These are phyloP conservation scores for Botrytis pseudocinerea DNA, from an alignment of 2,329 filamentous ascomycete genomes.

Conservation along the genomic window DNA sequence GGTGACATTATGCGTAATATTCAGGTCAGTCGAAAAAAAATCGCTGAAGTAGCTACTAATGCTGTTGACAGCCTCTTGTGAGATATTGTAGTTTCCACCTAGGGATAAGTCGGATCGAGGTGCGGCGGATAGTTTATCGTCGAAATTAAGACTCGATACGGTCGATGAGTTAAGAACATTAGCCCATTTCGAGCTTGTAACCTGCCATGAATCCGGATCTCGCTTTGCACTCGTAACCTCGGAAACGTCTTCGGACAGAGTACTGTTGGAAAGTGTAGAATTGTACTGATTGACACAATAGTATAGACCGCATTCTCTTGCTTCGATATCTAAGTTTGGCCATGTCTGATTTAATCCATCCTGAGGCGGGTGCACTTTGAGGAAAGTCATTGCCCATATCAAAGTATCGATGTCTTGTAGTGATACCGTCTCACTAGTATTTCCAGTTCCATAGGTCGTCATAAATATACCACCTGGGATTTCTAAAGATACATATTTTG, in stretches of 20 bases:
- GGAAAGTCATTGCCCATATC: slow-evolving; percentile 9
- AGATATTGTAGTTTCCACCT: slow-evolving; percentile 3
- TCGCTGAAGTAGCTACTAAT: slow-evolving; percentile 5
- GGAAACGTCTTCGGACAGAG: not conserved
- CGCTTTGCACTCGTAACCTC: slow-evolving; percentile 1
- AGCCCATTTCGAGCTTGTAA: slow-evolving; percentile 11
- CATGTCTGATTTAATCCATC: not conserved
- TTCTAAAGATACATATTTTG: not conserved
- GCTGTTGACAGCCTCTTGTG: slow-evolving; percentile 4
- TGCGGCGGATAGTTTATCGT: slow-evolving; percentile 4
- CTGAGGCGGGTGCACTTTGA: slow-evolving; percentile 8
- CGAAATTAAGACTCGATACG: slow-evolving; percentile 10
- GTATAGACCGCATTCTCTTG: slow-evolving; percentile 11
- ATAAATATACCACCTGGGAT: slow-evolving; percentile 10
- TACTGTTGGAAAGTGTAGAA: not conserved
- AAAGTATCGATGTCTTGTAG: slow-evolving; percentile 6
- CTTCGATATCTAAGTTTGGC: slow-evolving; percentile 2
- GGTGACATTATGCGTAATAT: slow-evolving; percentile 8
- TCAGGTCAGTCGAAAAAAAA: not conserved
- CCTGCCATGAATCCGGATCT: slow-evolving; percentile 16
- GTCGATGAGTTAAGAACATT: slow-evolving; percentile 8
- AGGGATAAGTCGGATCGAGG: slow-evolving; percentile 9
- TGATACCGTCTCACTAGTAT: slow-evolving; percentile 11
- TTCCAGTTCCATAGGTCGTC: slow-evolving; percentile 9
- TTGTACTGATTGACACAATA: slow-evolving; percentile 13